Evolutionary conservation across 768 basidiomycete species (phyloP), one percentile per base, ranked within the genome.

Genomic region (Amanita thiersii): DNA sequence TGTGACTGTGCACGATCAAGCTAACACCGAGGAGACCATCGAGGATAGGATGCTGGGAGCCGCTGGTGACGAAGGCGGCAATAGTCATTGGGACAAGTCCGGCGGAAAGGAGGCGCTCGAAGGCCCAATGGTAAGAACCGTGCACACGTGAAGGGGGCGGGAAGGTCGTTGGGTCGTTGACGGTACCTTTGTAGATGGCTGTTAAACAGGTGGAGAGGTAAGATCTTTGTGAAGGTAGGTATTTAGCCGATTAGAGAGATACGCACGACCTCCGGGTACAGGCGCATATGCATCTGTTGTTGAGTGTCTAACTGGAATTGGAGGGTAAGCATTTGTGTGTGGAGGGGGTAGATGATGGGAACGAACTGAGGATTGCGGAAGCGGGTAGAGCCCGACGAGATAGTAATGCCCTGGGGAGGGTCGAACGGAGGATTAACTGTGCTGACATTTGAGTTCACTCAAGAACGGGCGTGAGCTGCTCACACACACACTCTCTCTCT

Each of bases 91-190:
- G 96, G 11, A 99, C 77, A 51, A 98, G 77, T 10, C 79, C 66
- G 0, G 91, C 96, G 0, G 86, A 84, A 37, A 98, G 73, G 20
- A 92, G 71, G 40, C 93, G 86, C 63, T 99, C 96, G 57, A 97
- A 98, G 1, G 91, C 81, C 79, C 79, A 81, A 60, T 81, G 94
- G 63, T 96, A 81, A 2, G 91, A 92, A 37, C 96, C 94, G 53
- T 93, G 86, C 1, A 76, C 61, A 56, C 75, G 82, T 45, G 77
- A 83, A 3, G 91, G 77, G 3, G 80, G 59, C 15, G 94, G 93
- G 69, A 94, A 97, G 6, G 79, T 67, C 2, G 87, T 91, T 1
- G 93, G 86, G 59, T 99, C 96, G 64, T 99, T 98, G 46, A 91
- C 92, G 21, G 89, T 86, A 38, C 94, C 96, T 58, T 78, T 77